Evolutionary conservation across 805 yeast genomes (phyloP).

Genomic region (Kazachstania taianensis): DNA sequence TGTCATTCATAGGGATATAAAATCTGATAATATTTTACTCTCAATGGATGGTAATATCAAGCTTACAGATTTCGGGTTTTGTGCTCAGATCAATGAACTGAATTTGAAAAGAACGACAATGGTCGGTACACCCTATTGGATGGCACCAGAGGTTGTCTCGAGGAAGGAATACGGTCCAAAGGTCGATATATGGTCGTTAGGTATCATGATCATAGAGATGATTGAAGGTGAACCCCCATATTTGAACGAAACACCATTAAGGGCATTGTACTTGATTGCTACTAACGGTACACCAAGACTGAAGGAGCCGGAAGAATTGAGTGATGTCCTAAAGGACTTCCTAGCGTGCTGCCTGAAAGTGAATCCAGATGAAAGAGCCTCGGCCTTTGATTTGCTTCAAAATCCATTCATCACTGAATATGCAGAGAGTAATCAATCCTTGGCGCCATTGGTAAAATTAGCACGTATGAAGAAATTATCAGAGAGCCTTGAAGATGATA

Average conservation of each 20-base stretch:
- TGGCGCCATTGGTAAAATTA: conserved; percentile 54
- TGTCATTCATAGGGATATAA: conserved; percentile 91
- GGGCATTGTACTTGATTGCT: conserved; percentile 88
- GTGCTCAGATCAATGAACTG: conserved; percentile 82
- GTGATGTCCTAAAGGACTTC: conserved; percentile 58
- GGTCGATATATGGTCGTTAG: conserved; percentile 96
- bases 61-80: conserved; percentile 91
- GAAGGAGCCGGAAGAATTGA: conserved; percentile 76
- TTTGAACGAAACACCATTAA: conserved; percentile 87
- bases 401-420: conserved; percentile 51
- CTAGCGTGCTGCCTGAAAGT: conserved; percentile 73
- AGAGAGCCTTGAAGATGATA: conserved; percentile 6
- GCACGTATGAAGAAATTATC: conserved; percentile 6
- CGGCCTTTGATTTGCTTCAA: conserved; percentile 59
- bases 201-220: conserved; percentile 98
- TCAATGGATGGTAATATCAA: conserved; percentile 82
- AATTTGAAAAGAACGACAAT: conserved; percentile 88
- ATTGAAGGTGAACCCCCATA: conserved; percentile 99
- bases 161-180: conserved; percentile 93
- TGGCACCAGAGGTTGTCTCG: conserved; percentile 98
- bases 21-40: conserved; percentile 83
- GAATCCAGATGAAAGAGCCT: conserved; percentile 68
- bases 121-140: conserved; percentile 99
- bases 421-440: conserved; percentile 50
- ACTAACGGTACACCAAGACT: conserved; percentile 93